A percentile compares a stretch with the other conserved stretches of the same genome.
Conservation (phyloP, 2,329 filamentous ascomycete species). For the Xylariaceae sp. region DNA sequence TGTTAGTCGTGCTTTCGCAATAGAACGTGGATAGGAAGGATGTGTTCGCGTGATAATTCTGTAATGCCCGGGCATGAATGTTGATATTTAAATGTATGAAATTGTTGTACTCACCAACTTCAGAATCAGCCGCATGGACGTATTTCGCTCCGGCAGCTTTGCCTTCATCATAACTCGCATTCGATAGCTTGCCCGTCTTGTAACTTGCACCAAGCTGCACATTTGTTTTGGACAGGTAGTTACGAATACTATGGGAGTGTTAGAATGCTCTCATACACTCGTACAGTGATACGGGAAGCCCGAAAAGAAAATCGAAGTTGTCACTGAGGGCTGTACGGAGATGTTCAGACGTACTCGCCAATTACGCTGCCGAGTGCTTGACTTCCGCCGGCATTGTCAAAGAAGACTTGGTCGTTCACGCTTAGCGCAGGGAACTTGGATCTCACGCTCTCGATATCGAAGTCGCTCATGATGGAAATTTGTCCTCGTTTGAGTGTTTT, state of each 20-base stretch:
- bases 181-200: constrained; percentile 55
- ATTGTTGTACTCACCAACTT: constrained; percentile 49
- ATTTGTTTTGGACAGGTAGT: constrained; percentile 65
- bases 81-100: background rate
- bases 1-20: constrained; percentile 1
- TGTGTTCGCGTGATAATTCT: background rate
- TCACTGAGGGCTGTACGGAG: background rate
- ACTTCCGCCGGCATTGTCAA: constrained; percentile 76
- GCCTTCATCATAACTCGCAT: constrained; percentile 54
- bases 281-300: too few relatives aligned
- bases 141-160: constrained; percentile 64
- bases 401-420: constrained; percentile 60
- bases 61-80: background rate
- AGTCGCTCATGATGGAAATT: constrained; percentile 26
- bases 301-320: too few relatives aligned
- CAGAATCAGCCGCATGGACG: constrained; percentile 62
- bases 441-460: constrained; percentile 55
- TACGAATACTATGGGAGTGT: constrained; percentile 46
- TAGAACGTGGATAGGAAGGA: background rate
- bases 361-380: constrained; percentile 65
- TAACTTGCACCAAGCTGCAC: constrained; percentile 75
- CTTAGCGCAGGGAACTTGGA: constrained; percentile 65
- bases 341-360: constrained; percentile 50
- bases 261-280: too few relatives aligned
- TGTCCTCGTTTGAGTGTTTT: too few relatives aligned